Base-by-base conservation (phyloP, 257 asterid species). In the Catharanthus roseus region DNA sequence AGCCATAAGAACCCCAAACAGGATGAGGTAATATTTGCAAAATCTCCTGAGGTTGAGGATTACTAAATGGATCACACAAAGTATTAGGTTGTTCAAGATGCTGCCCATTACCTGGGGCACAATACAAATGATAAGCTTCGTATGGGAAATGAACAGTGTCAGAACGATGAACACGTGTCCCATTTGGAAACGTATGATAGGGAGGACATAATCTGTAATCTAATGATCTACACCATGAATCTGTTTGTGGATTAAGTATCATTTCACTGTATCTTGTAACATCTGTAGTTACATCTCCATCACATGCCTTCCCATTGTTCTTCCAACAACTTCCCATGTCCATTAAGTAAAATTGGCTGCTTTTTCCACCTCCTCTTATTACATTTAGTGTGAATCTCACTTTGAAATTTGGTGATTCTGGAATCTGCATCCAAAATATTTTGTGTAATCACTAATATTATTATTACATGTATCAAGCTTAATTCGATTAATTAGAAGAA, bases 251-350 rank as follows among this genome's bases (percentile, higher is more conserved):
- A 74, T 92, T 89, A 54, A 89, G 74, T 56, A 92, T 85, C 95
- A 92, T 89, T 72, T 92, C 96, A 39, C 87, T 86, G 75, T 92
- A 89, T n/a, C 96, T 84, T 6, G 97, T 89, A 0, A 85, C 93
- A 58, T 92, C 97, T 41, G 96, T 77, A 24, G 88, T 88, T n/a
- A 84, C 96, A 45, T 92, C 76, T 0, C 97, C 97, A 28, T 89
- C 77, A 28, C 97, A 91, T 12, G 88, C 82, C 42, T 63, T 50
- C 15, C 96, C 96, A 6, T 86, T 85, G 95, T 92, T 92, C 84
- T 92, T 92, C 97, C 96, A 92, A 75, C 97, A 91, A 79, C 97
- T 86, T 3, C 97, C 96, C n/a, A 91, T 87, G 85, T 91, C 95
- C 85, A 91, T 74, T 13, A 89, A 69, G 84, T 91, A 91, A 73